Evolutionary conservation across 192 early-diverging fungal species (phyloP).

Genomic region (Allomyces javanicus): DNA sequence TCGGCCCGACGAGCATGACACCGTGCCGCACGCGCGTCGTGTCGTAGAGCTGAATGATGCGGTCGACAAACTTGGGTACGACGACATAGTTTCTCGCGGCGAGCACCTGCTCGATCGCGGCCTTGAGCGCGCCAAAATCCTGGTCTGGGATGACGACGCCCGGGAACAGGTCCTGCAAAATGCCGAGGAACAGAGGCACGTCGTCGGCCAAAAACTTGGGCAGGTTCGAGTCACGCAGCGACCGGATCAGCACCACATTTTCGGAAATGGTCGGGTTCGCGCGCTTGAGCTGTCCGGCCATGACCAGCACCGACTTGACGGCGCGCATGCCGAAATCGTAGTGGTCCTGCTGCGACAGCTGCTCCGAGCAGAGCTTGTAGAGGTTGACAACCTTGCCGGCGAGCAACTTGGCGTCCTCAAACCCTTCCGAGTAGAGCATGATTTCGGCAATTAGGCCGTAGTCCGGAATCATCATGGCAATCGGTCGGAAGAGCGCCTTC

Average conservation of each 20-base stretch:
- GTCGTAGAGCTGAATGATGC: conserved; percentile 35
- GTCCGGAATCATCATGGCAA: conserved; percentile 46
- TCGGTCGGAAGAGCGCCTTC: conserved; percentile 38
- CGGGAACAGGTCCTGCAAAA: conserved; percentile 33
- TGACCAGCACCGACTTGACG: conserved; percentile 40
- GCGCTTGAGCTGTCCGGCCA: conserved; percentile 38
- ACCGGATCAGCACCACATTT: conserved; percentile 33
- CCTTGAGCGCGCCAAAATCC: conserved; percentile 24
- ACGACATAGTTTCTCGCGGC: conserved; percentile 19
- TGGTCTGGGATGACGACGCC: conserved; percentile 25
- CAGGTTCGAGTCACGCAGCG: conserved; percentile 34
- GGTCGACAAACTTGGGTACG: conserved; percentile 23
- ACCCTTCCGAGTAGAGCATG: conserved; percentile 41
- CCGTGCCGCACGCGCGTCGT: conserved; percentile 37
- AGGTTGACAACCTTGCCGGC: conserved; percentile 40
- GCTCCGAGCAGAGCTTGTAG: conserved; percentile 41
- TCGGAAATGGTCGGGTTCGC: conserved; percentile 27
- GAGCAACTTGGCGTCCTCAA: conserved; percentile 32
- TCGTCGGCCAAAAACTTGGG: conserved; percentile 40
- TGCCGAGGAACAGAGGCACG: conserved; percentile 31
- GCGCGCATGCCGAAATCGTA: conserved; percentile 48
- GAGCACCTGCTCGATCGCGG: conserved; percentile 28
- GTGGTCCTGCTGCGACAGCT: conserved; percentile 43
- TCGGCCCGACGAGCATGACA: conserved; percentile 42
- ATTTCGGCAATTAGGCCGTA: conserved; percentile 45